A percentile compares a stretch with the other conserved stretches of the same genome.
These are phyloP conservation scores for Vigna mungo DNA, from an alignment of 306 rosid species.

Conservation along the genomic window DNA sequence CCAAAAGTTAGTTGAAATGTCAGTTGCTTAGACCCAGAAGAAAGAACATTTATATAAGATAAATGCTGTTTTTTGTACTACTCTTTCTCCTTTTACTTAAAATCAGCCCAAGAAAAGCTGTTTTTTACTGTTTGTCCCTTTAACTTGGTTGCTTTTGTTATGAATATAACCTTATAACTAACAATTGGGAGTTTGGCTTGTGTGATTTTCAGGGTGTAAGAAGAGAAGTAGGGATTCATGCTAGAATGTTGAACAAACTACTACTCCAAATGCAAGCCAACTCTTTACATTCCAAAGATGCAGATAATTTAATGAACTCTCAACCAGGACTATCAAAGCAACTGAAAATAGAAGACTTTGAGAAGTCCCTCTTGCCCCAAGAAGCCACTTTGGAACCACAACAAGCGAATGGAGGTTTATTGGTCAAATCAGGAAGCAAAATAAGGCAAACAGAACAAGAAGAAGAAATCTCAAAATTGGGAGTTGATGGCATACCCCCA, in stretches of 20 bases:
- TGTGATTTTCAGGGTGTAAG: slow-evolving; percentile 81
- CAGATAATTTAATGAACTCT: slow-evolving; percentile 53
- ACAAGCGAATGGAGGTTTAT: slow-evolving; percentile 42
- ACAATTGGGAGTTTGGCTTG: slow-evolving; percentile 13
- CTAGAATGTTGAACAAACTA: slow-evolving; percentile 70
- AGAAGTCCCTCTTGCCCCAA: slow-evolving; percentile 52
- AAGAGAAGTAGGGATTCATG: slow-evolving; percentile 92
- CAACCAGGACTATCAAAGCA: slow-evolving; percentile 52
- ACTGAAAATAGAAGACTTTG: slow-evolving; percentile 42
- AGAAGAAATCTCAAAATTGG: slow-evolving; percentile 50
- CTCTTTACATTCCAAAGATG: slow-evolving; percentile 48
- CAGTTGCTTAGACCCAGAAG: not conserved
- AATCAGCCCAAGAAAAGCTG: not conserved
- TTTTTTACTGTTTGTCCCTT: not conserved
- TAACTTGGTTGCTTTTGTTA: not conserved
- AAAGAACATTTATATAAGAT: not conserved
- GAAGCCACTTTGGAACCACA: slow-evolving; percentile 49
- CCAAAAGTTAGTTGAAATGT: slow-evolving; percentile 14
- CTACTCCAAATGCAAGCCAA: slow-evolving; percentile 40
- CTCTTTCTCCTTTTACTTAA: not conserved
- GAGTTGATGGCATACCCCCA: slow-evolving; percentile 34
- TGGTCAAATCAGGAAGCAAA: slow-evolving; percentile 43
- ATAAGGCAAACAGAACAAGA: slow-evolving; percentile 49
- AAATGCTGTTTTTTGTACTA: not conserved
- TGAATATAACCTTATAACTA: not conserved